Percentiles rank a stretch among this genome's conserved stretches.
phyloP scores from a whole-genome alignment of 2,329 filamentous ascomycete genomes.

The Colletotrichum paranaense region DNA sequence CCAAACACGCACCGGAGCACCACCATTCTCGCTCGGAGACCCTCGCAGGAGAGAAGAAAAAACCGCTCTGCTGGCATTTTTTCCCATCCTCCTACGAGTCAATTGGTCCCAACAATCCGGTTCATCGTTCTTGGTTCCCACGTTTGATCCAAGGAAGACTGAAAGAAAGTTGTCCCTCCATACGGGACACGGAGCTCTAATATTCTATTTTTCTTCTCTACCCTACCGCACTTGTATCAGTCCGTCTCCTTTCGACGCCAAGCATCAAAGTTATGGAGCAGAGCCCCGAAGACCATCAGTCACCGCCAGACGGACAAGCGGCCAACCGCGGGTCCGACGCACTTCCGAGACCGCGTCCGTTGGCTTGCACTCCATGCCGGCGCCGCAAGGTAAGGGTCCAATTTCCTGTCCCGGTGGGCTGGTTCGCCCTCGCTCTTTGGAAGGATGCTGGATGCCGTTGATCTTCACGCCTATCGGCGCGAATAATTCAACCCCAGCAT shows the following conservation, averaged over 20 bases:
- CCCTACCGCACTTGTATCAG: slow-evolving; percentile 6
- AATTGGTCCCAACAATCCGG: neutral
- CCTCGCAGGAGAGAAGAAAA: neutral
- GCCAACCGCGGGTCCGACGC: slow-evolving; percentile 32
- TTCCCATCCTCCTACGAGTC: neutral
- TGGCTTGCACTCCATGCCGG: slow-evolving; percentile 35
- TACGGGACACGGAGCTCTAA: neutral
- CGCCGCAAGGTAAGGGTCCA: slow-evolving; percentile 32
- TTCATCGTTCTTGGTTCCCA: neutral
- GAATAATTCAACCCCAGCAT: neutral
- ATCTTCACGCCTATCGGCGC: neutral
- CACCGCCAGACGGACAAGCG: slow-evolving; percentile 33
- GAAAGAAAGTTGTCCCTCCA: neutral
- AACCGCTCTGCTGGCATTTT: neutral
- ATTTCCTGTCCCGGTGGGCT: neutral
- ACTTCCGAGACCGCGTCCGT: slow-evolving; percentile 33
- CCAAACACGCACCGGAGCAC: slow-evolving; percentile 13
- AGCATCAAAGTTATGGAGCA: slow-evolving; percentile 26
- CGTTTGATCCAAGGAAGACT: neutral
- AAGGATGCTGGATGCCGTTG: neutral
- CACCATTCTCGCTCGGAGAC: neutral
- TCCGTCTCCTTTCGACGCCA: slow-evolving; percentile 17
- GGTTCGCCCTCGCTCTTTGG: neutral
- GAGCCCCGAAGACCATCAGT: slow-evolving; percentile 31
- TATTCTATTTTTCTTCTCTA: neutral